A percentile compares a stretch with the other conserved stretches of the same genome.
Conservation (phyloP, 2,329 filamentous ascomycete genomes). For the Zymoseptoria passerinii region DNA sequence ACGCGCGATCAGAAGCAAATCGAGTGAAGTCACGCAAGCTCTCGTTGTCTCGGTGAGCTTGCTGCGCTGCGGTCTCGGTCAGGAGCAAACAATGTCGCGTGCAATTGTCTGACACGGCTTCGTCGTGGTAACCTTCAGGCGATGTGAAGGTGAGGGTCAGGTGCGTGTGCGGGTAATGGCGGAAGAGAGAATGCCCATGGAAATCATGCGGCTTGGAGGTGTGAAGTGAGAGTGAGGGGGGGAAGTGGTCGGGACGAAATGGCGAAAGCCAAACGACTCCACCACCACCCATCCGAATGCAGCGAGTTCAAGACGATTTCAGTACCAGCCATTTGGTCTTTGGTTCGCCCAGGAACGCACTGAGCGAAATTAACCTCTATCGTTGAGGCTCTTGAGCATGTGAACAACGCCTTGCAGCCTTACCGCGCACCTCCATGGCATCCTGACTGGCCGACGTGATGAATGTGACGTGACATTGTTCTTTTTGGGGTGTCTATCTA, state of each 20-base stretch:
- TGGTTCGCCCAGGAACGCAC: not conserved
- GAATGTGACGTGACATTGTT: not conserved
- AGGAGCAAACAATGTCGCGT: not conserved
- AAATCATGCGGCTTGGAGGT: not conserved
- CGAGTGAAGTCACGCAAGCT: not conserved
- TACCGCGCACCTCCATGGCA: not conserved
- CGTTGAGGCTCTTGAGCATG: too few relatives aligned
- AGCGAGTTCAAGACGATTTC: not conserved
- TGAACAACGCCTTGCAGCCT: too few relatives aligned
- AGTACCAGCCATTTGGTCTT: not conserved
- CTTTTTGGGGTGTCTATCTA: constrained; percentile 16
- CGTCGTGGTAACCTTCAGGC: not conserved
- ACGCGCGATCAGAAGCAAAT: not conserved
- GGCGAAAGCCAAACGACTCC: not conserved
- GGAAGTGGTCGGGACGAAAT: not conserved
- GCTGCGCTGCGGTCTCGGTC: not conserved
- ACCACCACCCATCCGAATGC: not conserved
- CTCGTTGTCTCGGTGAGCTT: not conserved
- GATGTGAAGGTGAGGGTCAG: not conserved
- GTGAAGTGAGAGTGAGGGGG: not conserved
- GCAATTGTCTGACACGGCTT: not conserved
- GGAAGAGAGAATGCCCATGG: not conserved
- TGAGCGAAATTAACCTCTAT: not conserved
- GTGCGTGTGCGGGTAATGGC: not conserved
- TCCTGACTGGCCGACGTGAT: not conserved